Evolutionary conservation across 2,329 filamentous ascomycete genomes (phyloP).

Genomic region (Harringtonia lauricola): DNA sequence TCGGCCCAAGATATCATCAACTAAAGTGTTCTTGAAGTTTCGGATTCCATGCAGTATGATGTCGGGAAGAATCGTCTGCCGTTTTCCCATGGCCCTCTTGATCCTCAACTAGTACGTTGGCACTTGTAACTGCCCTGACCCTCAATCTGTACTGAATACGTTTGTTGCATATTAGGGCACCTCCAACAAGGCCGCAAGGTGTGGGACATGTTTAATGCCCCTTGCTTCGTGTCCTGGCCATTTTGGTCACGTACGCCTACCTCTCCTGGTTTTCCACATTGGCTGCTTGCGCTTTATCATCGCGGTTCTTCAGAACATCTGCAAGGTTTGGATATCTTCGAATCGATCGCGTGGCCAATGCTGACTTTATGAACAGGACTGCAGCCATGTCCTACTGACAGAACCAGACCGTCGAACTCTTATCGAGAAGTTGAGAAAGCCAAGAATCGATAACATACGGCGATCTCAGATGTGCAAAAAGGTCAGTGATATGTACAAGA

Average conservation of each 20-base stretch:
- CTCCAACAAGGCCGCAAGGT: constrained; percentile 70
- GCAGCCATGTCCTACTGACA: constrained; percentile 70
- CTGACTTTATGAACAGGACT: constrained; percentile 40
- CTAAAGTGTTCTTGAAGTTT: constrained; percentile 88
- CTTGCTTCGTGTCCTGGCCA: constrained; percentile 85
- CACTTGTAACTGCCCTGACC: not conserved
- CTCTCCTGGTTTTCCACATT: constrained; percentile 87
- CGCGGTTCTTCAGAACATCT: constrained; percentile 85
- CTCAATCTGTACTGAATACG: constrained; percentile 2
- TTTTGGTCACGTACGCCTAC: constrained; percentile 85
- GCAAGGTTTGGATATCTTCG: constrained; percentile 46
- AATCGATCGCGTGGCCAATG: too few relatives aligned
- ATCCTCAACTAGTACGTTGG: constrained; percentile 56
- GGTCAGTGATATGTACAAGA: constrained; percentile 82
- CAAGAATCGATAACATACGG: constrained; percentile 76
- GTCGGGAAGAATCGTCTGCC: constrained; percentile 67
- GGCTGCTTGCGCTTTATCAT: constrained; percentile 93
- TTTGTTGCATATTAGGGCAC: constrained; percentile 46
- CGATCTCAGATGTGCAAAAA: constrained; percentile 72
- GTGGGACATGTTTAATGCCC: constrained; percentile 74
- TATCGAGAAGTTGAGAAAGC: constrained; percentile 66
- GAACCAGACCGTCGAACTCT: constrained; percentile 68
- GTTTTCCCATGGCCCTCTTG: constrained; percentile 74
- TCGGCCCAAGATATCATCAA: constrained; percentile 91
- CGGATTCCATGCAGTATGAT: constrained; percentile 86